Base-by-base conservation (phyloP, 495 filamentous ascomycete species). In the Ramalina peruviana region DNA sequence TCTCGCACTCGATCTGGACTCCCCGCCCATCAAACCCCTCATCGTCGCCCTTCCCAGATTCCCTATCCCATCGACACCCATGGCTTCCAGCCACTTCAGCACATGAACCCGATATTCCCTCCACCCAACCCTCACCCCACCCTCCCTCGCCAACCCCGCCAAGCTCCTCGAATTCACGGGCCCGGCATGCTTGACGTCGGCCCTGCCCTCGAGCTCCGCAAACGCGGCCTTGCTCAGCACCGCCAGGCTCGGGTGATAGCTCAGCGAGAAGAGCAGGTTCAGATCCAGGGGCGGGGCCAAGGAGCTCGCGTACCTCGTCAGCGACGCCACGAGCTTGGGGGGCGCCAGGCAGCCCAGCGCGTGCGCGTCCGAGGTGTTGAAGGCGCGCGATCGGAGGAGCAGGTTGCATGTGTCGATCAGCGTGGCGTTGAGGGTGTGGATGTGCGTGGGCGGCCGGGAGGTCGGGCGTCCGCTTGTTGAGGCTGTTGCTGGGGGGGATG, bases 341-440 rank as follows among this genome's bases (percentile, higher is more conserved):
- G 79, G 70, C 15, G 87, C 62, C n/a, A 83, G 65, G 53, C 87
- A 90, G 15, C 82, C 86, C 25, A 79, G 67, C 3, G 87, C 78
- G 61, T 88, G 86, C 12, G 71, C 61, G 53, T 92, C 85, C 10
- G 74, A 68, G 2, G 63, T 65, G 39, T 79, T 78, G 30, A 95
- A 79, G 0, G 83, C 88, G 13, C 82, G 81, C 19, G 79, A 80
- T 17, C 85, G 76, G 86, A 88, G 93, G 13, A 94, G 56, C 41
- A 85, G 75, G 58, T 95, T 93, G 68, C 85, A 92, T 38, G 87
- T 73, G 58, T 95, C 88, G 83, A 92, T 92, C 27, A 94, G 72
- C 58, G 82, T 88, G 9, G 82, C 83, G 62, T 95, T 95, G 67
- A 92, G 90, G 19, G 74, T 69, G 39, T 77, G 72, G 46, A 88